Base-by-base conservation (phyloP, 2,329 filamentous ascomycete genomes). In the Penicillium sp. region DNA sequence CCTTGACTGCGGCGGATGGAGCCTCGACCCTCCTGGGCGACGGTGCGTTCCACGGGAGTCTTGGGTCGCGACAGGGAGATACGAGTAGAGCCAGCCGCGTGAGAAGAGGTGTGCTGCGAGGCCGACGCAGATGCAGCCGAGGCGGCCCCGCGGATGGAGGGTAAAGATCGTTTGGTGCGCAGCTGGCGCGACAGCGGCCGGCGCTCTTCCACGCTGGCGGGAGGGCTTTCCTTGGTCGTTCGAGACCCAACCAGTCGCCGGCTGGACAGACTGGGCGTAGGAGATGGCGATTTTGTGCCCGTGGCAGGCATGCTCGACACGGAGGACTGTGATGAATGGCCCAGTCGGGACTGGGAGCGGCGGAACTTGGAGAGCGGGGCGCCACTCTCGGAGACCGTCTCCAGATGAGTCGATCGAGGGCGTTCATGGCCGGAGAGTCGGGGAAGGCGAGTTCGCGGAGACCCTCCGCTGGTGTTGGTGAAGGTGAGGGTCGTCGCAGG, bases 361-460 rank as follows among this genome's bases (percentile, higher is more conserved):
- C 82, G 79, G 54, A 76, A 76, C 51, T 77, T 80, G 37, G 76
- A 73, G 41, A 86, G 79, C 18, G 87, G 82, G 4, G 84, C 88
- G 43, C 90, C 90, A 55, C 84, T 90, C 70, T 97, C 91, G 35
- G 89, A 94, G 5, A 97, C 90, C 24, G 91, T 90, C 64, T 95
- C 91, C n/a, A 97, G 77, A 13, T 70, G 63, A 12, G 85, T 84
- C 9, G 86, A 86, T 57, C 82, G 80, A 4, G 84, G 80, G 45
- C 85, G 79, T 62, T 88, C 85, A 66, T 87, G 84, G 50, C 76
- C 77, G 47, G 85, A 76, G 33, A 90, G 85, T 44, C 90, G 82
- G 34, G 91, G 90, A 51, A 95, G 85, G 48, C 90, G 84, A 32
- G 90, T 93, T 32, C 63, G 57, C 4, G 69, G 61, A 26, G 72